These are phyloP conservation scores for Daldinia loculata DNA, from an alignment of 495 filamentous ascomycete genomes.

Conservation along the genomic window DNA sequence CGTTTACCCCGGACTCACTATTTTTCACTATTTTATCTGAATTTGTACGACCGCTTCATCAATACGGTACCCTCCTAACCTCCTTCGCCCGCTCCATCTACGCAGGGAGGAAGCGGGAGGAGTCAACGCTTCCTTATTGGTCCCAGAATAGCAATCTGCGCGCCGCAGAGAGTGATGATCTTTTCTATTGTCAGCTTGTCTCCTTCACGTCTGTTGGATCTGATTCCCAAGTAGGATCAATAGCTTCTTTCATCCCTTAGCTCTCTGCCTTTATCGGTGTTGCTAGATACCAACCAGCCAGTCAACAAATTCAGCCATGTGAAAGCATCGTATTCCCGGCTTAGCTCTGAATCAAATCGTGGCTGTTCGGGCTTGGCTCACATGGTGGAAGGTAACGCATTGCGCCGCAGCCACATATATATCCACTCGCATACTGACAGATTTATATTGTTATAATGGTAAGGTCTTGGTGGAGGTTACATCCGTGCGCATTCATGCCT, in stretches of 20 bases:
- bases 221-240: neutral
- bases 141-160: conserved; percentile 6
- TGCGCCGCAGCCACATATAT: neutral
- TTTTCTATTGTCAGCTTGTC: conserved; percentile 6
- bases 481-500: neutral
- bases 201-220: neutral
- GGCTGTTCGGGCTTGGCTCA: neutral
- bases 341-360: neutral
- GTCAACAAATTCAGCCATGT: conserved; percentile 1
- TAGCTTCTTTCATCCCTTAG: neutral
- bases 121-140: conserved; percentile 1
- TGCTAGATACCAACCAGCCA: neutral
- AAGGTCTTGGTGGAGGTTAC: neutral
- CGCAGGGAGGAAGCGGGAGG: conserved; percentile 2
- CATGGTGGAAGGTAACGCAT: neutral
- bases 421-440: neutral
- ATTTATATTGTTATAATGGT: neutral
- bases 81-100: neutral
- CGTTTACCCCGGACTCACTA: conserved; percentile 39
- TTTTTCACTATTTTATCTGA: neutral
- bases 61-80: neutral
- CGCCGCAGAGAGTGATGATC: conserved; percentile 1
- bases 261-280: neutral
- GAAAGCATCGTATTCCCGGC: neutral
- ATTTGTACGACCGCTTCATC: neutral